Base-by-base conservation (phyloP, 768 basidiomycete genomes). In the Inosperma sp. region DNA sequence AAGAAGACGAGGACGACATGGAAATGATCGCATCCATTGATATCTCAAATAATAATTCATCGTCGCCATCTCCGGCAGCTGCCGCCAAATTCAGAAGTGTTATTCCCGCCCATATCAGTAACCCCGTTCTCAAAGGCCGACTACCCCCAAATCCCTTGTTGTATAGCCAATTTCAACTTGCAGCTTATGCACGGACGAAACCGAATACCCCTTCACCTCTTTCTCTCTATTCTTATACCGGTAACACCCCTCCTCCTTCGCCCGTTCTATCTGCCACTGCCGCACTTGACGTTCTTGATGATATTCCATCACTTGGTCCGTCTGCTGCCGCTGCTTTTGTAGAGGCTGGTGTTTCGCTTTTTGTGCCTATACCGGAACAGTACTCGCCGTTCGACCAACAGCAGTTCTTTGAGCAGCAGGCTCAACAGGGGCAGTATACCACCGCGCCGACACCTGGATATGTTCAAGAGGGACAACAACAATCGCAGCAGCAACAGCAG, bases 81-180 rank as follows among this genome's bases (percentile, higher is more conserved):
- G 23, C 21, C 23, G 23, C 31, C 12, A n/a, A n/a, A n/a, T 46
- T 31, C 33, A 33, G 16, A 45, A 13, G 29, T 17, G 23, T 35
- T 1, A 47, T 47, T 3, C 45, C 45, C 7, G 10, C 33, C 0
- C 45, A 47, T 8, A 47, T 47, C n/a, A 34, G 33, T 17, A 47
- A 47, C 10, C 45, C 45, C n/a, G 7, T 47, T 25, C 21, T 47
- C n/a, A 47, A 47, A 47, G 45, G 45, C 33, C 49, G 49, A 13
- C 42, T 31, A 9, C 49, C 49, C 17, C 49, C 49, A 12, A 51
- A 51, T n/a, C 49, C 49, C 0, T 30, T 41, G 4, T 30, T 44
- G 12, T 51, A 51, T 16, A 16, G 31, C 9, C 42, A 51, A 25
- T 25, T 43, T 9, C 49, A 51, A 51, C 42, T 42, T 25, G 40